Base-by-base conservation (phyloP, 75 land plant genomes). In the Pseudotsuga menziesii region DNA sequence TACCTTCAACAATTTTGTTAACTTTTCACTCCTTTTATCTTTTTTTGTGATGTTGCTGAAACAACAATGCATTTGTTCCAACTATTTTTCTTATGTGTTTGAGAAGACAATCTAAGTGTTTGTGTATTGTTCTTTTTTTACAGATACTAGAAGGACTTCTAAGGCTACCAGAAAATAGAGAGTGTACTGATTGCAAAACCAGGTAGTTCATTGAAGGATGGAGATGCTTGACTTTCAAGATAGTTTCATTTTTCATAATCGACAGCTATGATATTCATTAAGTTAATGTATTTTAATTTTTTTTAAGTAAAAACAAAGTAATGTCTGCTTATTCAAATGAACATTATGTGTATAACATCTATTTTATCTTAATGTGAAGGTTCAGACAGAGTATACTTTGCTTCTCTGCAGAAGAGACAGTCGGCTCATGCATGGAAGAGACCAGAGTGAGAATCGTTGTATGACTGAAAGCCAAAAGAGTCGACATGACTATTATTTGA, bases 121-220 rank as follows among this genome's bases (percentile, higher is more conserved):
- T n/a, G 20, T 69, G 32, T 29, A 27, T 44, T 72, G 39, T 19
- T 75, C 25, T 20, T 44, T n/a, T n/a, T 74, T 74, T 82, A 56
- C 89, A 94, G 98, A 84, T 92, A 41, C 67, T 94, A 78, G 93
- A 94, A 66, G 96, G 91, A 11, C 91, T 94, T 63, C 79, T 92
- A 74, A 94, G 88, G 80, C 84, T 92, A 66, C 98, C 98, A 57
- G 98, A 94, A 64, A 94, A 94, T 73, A 85, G 89, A 78, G 98
- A 93, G 76, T 94, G 98, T 78, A 96, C 95, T 26, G 98, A 94
- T 78, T 94, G 98, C 77, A 93, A 88, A 80, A 74, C 83, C 91
- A 94, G 89, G 98, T 94, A 86, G 59, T 55, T 41, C 52, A 41
- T 41, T 69, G n/a, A 48, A 48, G 54, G 0, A 11, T 9, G 54